A percentile compares a stretch with the other conserved stretches of the same genome.
Conservation (phyloP, 345 rosid genomes). For the Xanthoceras sorbifolium region DNA sequence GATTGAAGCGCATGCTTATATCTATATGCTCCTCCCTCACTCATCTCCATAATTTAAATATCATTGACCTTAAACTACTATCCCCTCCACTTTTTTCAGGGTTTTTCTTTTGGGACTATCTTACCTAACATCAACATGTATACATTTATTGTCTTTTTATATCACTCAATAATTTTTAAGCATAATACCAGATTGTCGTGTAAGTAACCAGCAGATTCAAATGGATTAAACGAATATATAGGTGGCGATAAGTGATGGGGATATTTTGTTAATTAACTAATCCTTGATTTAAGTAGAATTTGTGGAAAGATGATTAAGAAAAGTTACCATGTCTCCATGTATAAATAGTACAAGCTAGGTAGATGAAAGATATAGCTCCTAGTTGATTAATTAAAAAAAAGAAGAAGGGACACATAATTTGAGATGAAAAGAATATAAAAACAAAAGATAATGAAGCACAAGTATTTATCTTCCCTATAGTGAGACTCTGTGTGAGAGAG, state of each 20-base stretch:
- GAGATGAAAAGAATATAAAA: neutral
- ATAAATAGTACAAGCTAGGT: neutral
- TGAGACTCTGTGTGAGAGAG: neutral
- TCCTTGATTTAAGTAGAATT: neutral
- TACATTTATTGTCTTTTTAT: neutral
- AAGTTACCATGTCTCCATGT: neutral
- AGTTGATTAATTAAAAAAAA: too few relatives aligned
- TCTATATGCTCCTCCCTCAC: neutral
- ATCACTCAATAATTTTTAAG: too few relatives aligned
- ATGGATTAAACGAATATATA: too few relatives aligned
- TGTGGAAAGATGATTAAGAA: neutral
- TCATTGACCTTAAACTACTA: conserved; percentile 22
- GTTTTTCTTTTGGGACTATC: neutral
- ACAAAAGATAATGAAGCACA: neutral
- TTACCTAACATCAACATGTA: conserved; percentile 13
- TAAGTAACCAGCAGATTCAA: too few relatives aligned
- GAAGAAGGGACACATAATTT: too few relatives aligned
- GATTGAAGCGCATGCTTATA: conserved; percentile 21
- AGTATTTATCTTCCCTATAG: conserved; percentile 9
- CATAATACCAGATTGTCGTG: too few relatives aligned
- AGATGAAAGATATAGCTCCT: too few relatives aligned
- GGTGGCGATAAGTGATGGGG: too few relatives aligned
- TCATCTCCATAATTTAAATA: neutral
- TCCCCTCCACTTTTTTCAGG: neutral
- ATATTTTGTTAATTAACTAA: too few relatives aligned